Percentiles rank a stretch among this genome's conserved stretches.
Evolutionary conservation across 2,329 filamentous ascomycete genomes (phyloP).

Genomic region (Drechslerella dactyloides): DNA sequence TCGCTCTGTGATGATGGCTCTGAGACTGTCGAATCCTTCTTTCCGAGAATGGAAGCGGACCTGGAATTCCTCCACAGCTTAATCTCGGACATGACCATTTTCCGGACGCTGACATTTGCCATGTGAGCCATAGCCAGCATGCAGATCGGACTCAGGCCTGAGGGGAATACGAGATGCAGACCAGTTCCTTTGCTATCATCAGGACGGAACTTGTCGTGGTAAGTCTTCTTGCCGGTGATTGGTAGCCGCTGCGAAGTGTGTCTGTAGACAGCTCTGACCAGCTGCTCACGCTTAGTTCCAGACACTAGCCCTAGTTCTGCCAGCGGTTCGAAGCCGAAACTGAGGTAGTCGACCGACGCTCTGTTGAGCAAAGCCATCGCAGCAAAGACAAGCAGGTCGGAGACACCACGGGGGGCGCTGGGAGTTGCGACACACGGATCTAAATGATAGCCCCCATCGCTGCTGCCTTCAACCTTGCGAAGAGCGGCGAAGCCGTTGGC

Average conservation of each 20-base stretch:
- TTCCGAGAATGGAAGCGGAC: no score
- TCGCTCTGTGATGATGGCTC: no score
- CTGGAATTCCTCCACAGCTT: background rate
- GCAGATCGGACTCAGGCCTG: slow-evolving; percentile 56
- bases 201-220: slow-evolving; percentile 59
- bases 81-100: background rate
- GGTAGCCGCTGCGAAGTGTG: slow-evolving; percentile 57
- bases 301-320: slow-evolving; percentile 56
- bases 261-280: slow-evolving; percentile 56
- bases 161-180: slow-evolving; percentile 58
- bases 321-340: slow-evolving; percentile 59
- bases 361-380: slow-evolving; percentile 58
- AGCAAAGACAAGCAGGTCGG: slow-evolving; percentile 58
- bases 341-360: slow-evolving; percentile 57
- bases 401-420: slow-evolving; percentile 57
- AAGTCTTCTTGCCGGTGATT: slow-evolving; percentile 58
- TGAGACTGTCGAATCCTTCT: no score
- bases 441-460: slow-evolving; percentile 59
- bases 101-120: slow-evolving; percentile 58
- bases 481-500: slow-evolving; percentile 59
- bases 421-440: slow-evolving; percentile 59
- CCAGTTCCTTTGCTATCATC: slow-evolving; percentile 56
- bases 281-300: slow-evolving; percentile 56
- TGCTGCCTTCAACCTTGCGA: slow-evolving; percentile 56
- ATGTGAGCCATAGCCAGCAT: slow-evolving; percentile 58